phyloP scores from a whole-genome alignment of 345 rosid genomes.

The Fremontodendron californicum region DNA sequence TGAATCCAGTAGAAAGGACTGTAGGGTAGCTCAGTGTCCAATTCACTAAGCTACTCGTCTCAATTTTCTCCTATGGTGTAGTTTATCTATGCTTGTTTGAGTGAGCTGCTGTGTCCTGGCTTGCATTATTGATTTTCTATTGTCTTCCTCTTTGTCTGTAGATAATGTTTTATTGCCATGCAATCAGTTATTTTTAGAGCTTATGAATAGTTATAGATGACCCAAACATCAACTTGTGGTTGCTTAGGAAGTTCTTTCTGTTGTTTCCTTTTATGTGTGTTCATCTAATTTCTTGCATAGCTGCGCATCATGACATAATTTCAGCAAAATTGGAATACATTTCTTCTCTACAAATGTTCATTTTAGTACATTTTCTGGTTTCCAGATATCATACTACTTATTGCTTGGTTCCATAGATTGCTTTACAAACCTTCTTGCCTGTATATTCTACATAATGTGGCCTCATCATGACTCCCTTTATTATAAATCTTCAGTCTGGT shows the following conservation, averaged over 20 bases:
- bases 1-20: not conserved
- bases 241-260: not conserved
- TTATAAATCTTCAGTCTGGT: not conserved
- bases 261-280: not conserved
- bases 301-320: not conserved
- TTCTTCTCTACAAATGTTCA: not conserved
- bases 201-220: not conserved
- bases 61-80: not conserved
- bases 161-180: not conserved
- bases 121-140: not conserved
- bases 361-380: not conserved
- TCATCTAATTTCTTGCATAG: not conserved
- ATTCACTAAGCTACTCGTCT: not conserved
- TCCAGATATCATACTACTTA: not conserved
- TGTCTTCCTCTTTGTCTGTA: not conserved
- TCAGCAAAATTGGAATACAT: not conserved
- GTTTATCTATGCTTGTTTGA: not conserved
- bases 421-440: not conserved
- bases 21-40: not conserved
- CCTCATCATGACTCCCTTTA: not conserved
- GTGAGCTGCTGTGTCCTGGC: not conserved
- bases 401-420: not conserved
- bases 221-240: not conserved
- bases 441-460: not conserved
- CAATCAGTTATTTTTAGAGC: not conserved